Base-by-base conservation (phyloP, 2,329 filamentous ascomycete species). In the Daldinia sp. region DNA sequence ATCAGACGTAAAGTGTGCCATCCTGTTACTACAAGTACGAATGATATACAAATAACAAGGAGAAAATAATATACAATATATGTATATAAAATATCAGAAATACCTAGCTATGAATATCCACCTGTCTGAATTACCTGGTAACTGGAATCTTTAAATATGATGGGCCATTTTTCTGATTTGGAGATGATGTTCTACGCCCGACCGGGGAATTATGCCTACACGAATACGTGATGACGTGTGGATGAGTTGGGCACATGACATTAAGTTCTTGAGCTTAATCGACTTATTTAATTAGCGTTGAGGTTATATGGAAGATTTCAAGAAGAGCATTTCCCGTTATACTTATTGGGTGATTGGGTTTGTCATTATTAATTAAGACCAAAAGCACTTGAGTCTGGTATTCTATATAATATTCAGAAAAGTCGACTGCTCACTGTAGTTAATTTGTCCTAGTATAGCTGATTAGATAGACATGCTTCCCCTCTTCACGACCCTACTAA, bases 201-300 rank as follows among this genome's bases (percentile, higher is more conserved):
- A 48, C 12, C 28, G 50, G 37, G 35, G 20, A n/a, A 56, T 26
- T 41, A 30, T 41, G 20, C 20, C 20, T 23, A 28, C 26, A 26
- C 46, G 37, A n/a, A 56, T 37, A 44, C 18, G 10, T 58, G 42
- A 64, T 68, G 65, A 68, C 65, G 65, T 68, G 60, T 13, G 42
- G 39, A 64, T 64, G 42, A 57, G 41, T 64, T 44, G 3, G 10
- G 54, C 56, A 56, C 42, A 55, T 63, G 65, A 67, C 46, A 56
- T 23, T 37, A 54, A 54, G 9, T 5, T 42, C 35, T 5, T n/a
- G 12, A 20, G 20, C 20, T 10, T 41, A 12, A 42, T 12, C 2
- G 13, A 18, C 23, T 41, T 41, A 23, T 39, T 35, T 2, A 12
- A 35, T 39, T 39, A 55, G 33, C 33, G 20, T 55, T n/a, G 10